phyloP scores from a whole-genome alignment of 2,329 filamentous ascomycete genomes.

The Nemania bipapillata region DNA sequence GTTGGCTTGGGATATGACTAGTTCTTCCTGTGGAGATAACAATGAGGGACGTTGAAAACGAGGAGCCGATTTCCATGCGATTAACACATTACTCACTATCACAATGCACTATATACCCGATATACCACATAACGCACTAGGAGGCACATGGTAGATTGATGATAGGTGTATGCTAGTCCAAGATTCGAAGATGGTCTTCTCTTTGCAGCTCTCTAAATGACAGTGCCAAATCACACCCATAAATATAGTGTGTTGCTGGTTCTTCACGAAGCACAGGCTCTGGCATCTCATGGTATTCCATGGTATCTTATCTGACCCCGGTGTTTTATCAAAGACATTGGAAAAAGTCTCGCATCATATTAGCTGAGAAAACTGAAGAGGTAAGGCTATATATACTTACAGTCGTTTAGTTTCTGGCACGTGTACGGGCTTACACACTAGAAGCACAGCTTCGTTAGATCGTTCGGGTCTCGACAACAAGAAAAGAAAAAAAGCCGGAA shows the following conservation, averaged over 20 bases:
- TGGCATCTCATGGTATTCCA: background rate
- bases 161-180: no score
- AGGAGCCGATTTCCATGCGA: no score
- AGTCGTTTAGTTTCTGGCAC: conserved; percentile 30
- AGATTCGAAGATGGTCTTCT: no score
- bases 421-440: conserved; percentile 36
- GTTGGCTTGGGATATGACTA: background rate
- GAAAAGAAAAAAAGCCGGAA: no score
- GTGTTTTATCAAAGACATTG: conserved; percentile 33
- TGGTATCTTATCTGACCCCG: background rate
- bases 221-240: no score
- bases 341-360: conserved; percentile 24
- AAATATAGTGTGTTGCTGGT: no score
- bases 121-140: no score
- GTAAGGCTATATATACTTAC: conserved; percentile 28
- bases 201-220: no score
- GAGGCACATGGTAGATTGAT: no score
- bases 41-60: background rate
- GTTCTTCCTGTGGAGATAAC: background rate
- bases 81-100: no score
- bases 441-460: conserved; percentile 13
- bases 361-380: background rate
- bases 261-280: background rate
- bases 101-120: no score
- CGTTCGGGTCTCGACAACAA: background rate